These are phyloP conservation scores for Multifurca ochricompacta DNA, from an alignment of 768 basidiomycete genomes.

Conservation along the genomic window DNA sequence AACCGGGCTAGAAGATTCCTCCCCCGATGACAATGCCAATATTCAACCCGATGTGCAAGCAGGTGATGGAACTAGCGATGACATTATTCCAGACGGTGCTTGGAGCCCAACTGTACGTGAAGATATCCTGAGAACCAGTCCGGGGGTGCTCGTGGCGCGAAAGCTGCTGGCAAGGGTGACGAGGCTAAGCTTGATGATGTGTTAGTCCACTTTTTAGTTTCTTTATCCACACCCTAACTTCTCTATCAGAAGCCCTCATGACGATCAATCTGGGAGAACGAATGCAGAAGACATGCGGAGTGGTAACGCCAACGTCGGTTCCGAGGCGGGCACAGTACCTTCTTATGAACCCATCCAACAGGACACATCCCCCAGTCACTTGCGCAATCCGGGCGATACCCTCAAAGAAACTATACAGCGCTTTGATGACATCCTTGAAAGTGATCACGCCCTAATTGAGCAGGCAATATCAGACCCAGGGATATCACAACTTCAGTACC, in stretches of 20 bases:
- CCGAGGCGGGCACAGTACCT: slow-evolving; percentile 38
- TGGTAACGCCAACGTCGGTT: slow-evolving; percentile 33
- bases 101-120: slow-evolving; percentile 1
- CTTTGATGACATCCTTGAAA: slow-evolving; percentile 72
- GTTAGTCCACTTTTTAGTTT: background rate
- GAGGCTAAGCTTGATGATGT: background rate
- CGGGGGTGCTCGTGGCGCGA: slow-evolving; percentile 6
- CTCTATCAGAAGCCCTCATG: background rate
- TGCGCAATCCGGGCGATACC: slow-evolving; percentile 79
- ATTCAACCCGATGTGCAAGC: slow-evolving; percentile 32
- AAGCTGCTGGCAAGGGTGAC: slow-evolving; percentile 5
- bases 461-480: slow-evolving; percentile 31
- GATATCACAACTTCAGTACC: slow-evolving; percentile 63
- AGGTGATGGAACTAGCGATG: slow-evolving; percentile 23
- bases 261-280: background rate
- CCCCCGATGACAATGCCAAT: slow-evolving; percentile 32
- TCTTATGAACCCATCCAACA: slow-evolving; percentile 32
- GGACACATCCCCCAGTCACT: slow-evolving; percentile 32
- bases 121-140: slow-evolving; percentile 2
- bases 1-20: slow-evolving; percentile 38
- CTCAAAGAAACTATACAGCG: slow-evolving; percentile 73
- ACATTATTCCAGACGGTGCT: slow-evolving; percentile 2
- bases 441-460: slow-evolving; percentile 27
- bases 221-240: background rate
- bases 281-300: slow-evolving; percentile 8